Percentiles rank a stretch among this genome's conserved stretches.
Conservation (phyloP, 306 rosid genomes). For the Cicer yamashitae region DNA sequence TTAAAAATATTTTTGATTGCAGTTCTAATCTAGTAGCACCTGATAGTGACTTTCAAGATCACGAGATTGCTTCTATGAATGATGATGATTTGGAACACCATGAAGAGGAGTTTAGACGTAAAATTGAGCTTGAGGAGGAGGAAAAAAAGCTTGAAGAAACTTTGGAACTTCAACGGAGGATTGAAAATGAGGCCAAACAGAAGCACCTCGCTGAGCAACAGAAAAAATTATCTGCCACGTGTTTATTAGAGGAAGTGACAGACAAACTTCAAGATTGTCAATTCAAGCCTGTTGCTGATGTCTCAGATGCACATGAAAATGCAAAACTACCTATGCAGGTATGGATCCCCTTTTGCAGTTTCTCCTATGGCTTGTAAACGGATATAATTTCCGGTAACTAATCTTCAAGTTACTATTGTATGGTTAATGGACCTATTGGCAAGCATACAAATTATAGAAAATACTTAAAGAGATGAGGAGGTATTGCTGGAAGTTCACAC, state of each 20-base stretch:
- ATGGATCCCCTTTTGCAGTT: constrained; percentile 41
- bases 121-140: constrained; percentile 85
- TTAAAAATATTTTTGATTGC: constrained; percentile 51
- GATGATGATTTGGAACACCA: constrained; percentile 65
- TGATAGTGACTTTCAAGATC: constrained; percentile 63
- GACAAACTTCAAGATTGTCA: constrained; percentile 53
- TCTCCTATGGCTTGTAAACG: constrained; percentile 12
- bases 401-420: constrained; percentile 39
- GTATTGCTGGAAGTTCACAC: constrained; percentile 39
- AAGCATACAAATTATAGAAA: constrained; percentile 27
- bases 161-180: constrained; percentile 83
- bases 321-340: constrained; percentile 59
- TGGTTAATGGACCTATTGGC: constrained; percentile 36
- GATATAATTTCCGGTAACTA: constrained; percentile 24
- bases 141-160: constrained; percentile 95
- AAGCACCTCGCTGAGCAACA: constrained; percentile 91
- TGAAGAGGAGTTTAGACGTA: constrained; percentile 80
- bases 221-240: constrained; percentile 63
- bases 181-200: constrained; percentile 93
- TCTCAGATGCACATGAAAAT: constrained; percentile 47
- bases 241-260: constrained; percentile 50
- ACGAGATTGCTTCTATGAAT: constrained; percentile 57
- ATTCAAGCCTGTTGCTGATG: constrained; percentile 48
- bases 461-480: constrained; percentile 34
- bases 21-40: constrained; percentile 62